Evolutionary conservation across 2,329 filamentous ascomycete genomes (phyloP), one percentile per base, ranked within the genome.

Genomic region (Sclerotinia subarctica): DNA sequence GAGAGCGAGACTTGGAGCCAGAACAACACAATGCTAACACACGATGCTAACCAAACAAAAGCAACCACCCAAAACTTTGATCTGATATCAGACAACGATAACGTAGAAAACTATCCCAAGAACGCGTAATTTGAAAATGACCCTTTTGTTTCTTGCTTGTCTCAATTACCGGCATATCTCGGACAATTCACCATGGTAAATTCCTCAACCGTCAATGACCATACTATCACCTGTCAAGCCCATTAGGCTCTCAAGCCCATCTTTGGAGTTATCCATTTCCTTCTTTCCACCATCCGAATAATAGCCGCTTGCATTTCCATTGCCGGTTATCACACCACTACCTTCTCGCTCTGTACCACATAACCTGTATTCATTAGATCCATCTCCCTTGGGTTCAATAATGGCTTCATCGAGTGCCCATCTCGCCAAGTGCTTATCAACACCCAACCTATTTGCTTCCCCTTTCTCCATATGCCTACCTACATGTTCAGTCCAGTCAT

Each of bases 401-500:
- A 90, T 89, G 8, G 81, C 82, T 73, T 90, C 86, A 0, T 87
- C 84, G 26, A 89, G 78, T 5, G 88, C 87, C 86, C 87, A 90
- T 68, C 85, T 80, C 0, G 85, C 83, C 54, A 90, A 77, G 51
- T 88, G 77, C 1, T 78, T 77, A 71, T 90, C 88, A 6, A 89
- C 85, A 0, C 83, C 85, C 24, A 90, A 80, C 32, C 81, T 78
- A 32, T 81, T 79, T 4, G 85, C 86, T 70, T 90, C 87, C 8
- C 86, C 86, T 72, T 89, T 89, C 78, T 97, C 94, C 82, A 96
- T 90, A 77, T 98, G 94, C 58, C 90, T 85, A 0, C 94, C 94
- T 0, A 97, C 90, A 77, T 98, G 94, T 77, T 98, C 94, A 69
- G 95, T 95, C 80, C 93, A 91, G 73, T 93, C 88, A 68, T 97